Percentiles rank a stretch among this genome's conserved stretches.
Conservation (phyloP, 139 green algal species). For the Micractinium sp. region DNA sequence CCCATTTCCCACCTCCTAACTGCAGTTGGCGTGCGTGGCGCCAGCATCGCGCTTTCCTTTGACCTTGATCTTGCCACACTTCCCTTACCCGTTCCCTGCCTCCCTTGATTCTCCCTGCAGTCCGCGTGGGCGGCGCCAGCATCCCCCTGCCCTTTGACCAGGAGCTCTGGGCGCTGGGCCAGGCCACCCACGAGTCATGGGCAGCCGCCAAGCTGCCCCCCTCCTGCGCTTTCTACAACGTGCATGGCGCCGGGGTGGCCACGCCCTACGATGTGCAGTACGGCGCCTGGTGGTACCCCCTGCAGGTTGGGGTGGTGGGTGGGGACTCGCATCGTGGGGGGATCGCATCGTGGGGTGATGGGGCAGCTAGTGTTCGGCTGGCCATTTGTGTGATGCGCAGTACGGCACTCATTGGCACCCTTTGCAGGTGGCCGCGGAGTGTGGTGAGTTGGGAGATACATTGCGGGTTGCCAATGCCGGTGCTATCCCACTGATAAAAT, state of each 20-base stretch:
- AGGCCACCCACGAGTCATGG: slow-evolving; percentile 14
- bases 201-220: background rate
- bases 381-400: background rate
- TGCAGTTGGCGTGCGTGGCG: background rate
- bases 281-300: slow-evolving; percentile 18
- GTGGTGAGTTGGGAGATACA: background rate
- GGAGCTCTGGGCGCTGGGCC: slow-evolving; percentile 17
- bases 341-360: no score
- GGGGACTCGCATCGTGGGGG: background rate
- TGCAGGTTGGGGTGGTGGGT: background rate
- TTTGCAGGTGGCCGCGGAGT: background rate
- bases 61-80: background rate
- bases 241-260: slow-evolving; percentile 15
- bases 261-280: slow-evolving; percentile 31
- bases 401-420: background rate
- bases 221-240: slow-evolving; percentile 24
- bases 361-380: no score
- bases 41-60: no score
- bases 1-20: background rate
- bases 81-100: background rate
- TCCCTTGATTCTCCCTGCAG: background rate
- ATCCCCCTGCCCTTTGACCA: slow-evolving; percentile 26
- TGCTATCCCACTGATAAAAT: no score
- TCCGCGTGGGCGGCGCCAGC: background rate
- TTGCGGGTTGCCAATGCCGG: no score